Conservation (phyloP, 2,329 filamentous ascomycete genomes). For the Parastagonospora nodorum region DNA sequence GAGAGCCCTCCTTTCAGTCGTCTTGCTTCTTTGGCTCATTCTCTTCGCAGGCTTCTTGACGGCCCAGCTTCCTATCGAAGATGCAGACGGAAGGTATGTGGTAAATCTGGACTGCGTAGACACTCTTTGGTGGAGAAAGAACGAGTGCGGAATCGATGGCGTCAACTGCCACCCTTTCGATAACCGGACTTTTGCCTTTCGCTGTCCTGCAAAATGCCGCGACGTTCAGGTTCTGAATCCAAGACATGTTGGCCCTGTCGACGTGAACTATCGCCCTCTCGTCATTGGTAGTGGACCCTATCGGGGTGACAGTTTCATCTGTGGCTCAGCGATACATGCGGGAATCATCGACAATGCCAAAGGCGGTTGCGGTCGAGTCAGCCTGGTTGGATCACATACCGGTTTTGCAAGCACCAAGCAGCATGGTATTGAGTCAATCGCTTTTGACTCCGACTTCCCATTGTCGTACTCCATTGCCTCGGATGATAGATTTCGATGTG, state of each 20-base stretch:
- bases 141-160: slow-evolving; percentile 75
- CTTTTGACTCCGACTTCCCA: slow-evolving; percentile 87
- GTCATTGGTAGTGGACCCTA: slow-evolving; percentile 70
- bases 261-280: slow-evolving; percentile 60
- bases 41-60: slow-evolving; percentile 70
- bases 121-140: slow-evolving; percentile 72
- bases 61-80: slow-evolving; percentile 59
- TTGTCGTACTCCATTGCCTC: slow-evolving; percentile 78
- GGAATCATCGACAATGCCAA: slow-evolving; percentile 70
- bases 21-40: slow-evolving; percentile 68
- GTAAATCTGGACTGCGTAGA: slow-evolving; percentile 69
- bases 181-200: slow-evolving; percentile 70
- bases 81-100: slow-evolving; percentile 69
- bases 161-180: slow-evolving; percentile 75
- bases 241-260: slow-evolving; percentile 71
- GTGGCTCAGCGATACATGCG: slow-evolving; percentile 82
- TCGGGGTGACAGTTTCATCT: slow-evolving; percentile 89
- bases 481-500: slow-evolving; percentile 66
- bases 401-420: slow-evolving; percentile 65
- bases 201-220: slow-evolving; percentile 73
- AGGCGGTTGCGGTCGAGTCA: slow-evolving; percentile 82
- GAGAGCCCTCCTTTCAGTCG: slow-evolving; percentile 59
- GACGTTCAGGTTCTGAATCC: slow-evolving; percentile 70
- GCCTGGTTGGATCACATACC: slow-evolving; percentile 69
- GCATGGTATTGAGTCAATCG: slow-evolving; percentile 75